A percentile compares a stretch with the other conserved stretches of the same genome.
These are phyloP conservation scores for Fusarium secorum DNA, from an alignment of 2,329 filamentous ascomycete genomes.

Conservation along the genomic window DNA sequence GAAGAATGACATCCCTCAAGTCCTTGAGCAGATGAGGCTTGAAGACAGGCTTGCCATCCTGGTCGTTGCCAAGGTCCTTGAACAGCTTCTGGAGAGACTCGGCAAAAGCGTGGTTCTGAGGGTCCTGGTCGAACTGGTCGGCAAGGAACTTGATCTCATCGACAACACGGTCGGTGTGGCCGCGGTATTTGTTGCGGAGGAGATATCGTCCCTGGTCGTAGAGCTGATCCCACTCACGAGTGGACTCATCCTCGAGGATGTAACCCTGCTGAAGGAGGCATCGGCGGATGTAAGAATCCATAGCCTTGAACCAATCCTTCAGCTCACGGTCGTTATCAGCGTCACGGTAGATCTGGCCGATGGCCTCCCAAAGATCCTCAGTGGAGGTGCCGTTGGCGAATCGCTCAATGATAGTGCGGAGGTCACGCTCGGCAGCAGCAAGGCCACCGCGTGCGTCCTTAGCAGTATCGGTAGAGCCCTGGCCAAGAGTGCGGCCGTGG, in stretches of 20 bases:
- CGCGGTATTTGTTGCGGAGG: constrained; percentile 85
- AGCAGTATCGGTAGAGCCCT: constrained; percentile 71
- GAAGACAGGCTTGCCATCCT: constrained; percentile 84
- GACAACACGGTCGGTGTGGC: constrained; percentile 83
- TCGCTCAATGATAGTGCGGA: constrained; percentile 85
- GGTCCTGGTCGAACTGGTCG: constrained; percentile 88
- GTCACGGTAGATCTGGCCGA: constrained; percentile 85
- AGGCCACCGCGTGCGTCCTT: constrained; percentile 77
- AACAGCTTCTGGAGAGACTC: constrained; percentile 84
- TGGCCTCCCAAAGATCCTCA: constrained; percentile 83
- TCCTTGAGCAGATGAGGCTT: constrained; percentile 95
- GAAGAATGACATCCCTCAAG: constrained; percentile 84
- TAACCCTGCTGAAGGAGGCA: constrained; percentile 90
- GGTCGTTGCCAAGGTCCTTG: constrained; percentile 83
- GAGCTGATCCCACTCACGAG: constrained; percentile 80
- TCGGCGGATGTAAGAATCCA: constrained; percentile 81
- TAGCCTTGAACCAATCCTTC: constrained; percentile 84
- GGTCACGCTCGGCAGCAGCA: constrained; percentile 76
- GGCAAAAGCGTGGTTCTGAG: constrained; percentile 83
- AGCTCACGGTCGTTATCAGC: constrained; percentile 88
- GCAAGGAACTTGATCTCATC: constrained; percentile 91
- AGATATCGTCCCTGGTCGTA: constrained; percentile 88
- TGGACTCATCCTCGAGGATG: constrained; percentile 83
- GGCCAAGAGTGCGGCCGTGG: constrained; percentile 72
- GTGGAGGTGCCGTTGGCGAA: constrained; percentile 95